Base-by-base conservation (phyloP, 148 eudicot species). In the Arctostaphylos glauca region DNA sequence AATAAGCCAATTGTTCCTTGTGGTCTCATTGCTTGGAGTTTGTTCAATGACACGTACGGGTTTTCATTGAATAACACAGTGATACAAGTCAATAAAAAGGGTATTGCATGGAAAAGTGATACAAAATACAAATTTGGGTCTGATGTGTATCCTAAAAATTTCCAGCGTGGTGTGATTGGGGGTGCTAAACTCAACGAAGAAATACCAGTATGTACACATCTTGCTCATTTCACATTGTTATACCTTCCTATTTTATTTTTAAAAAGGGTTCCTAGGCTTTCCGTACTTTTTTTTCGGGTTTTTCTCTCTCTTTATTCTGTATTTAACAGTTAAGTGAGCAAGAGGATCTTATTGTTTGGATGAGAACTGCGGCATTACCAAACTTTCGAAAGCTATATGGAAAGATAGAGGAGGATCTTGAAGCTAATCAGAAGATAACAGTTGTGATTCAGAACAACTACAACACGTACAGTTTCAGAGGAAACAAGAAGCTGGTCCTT, bases 1-100 rank as follows among this genome's bases (percentile, higher is more conserved):
- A 85, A 87, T 14, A 72, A 58, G 25, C 88, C 92, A 6, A 85
- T 93, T 80, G 95, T 92, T 59, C 97, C 97, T 55, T 93, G 97
- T 87, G 97, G 97, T 38, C 87, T 92, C 81, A 85, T 93, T 66
- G 94, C 97, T 41, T 93, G 97, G 97, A 93, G 97, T 82, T 90
- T 93, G 80, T 93, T 93, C 74, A 93, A 93, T 79, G 95, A 93
- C 75, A 87, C 94, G 1, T 93, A 90, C 52, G 78, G 85, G 77
- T 92, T 93, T 77, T 83, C 80, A 15, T 23, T 55, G 48, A 73
- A 67, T 71, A 16, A 31, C n/a, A 52, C 46, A 25, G 12, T 6
- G 9, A 38, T 93, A 19, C 83, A 82, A 74, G 90, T 93, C 44
- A 87, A 90, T 60, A 87, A 91, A 60, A 92, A 90, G 82, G 84